A percentile compares a stretch with the other conserved stretches of the same genome.
Evolutionary conservation across 1,284 basidiomycete species (phyloP).

Genomic region (Fomitiporia mediterranea): DNA sequence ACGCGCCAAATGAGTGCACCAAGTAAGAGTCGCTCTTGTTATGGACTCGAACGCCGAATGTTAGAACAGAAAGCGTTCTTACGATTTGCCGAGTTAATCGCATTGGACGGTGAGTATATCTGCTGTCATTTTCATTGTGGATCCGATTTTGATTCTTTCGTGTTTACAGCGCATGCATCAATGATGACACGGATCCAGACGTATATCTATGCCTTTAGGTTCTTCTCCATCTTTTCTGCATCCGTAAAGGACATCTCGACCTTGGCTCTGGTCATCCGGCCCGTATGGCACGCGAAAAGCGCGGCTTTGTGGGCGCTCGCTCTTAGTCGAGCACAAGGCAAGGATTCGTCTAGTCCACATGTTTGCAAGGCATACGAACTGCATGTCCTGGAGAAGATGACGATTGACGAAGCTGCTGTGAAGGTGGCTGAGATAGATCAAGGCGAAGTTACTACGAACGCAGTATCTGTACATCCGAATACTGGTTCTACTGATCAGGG

Average conservation of each 20-base stretch:
- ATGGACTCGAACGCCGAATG: constrained; percentile 37
- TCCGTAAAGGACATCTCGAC: constrained; percentile 50
- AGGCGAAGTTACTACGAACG: constrained; percentile 13
- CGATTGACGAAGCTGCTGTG: constrained; percentile 43
- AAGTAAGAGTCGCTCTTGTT: constrained; percentile 26
- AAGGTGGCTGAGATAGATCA: constrained; percentile 32
- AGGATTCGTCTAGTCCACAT: constrained; percentile 29
- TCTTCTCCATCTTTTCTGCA: constrained; percentile 35
- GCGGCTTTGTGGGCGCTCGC: constrained; percentile 34
- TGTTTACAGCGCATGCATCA: constrained; percentile 31
- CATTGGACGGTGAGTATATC: constrained; percentile 37
- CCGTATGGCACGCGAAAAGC: constrained; percentile 36
- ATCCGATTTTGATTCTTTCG: constrained; percentile 12
- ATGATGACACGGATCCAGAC: constrained; percentile 43
- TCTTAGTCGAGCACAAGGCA: constrained; percentile 22
- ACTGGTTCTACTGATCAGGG: neutral
- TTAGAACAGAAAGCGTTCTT: constrained; percentile 50
- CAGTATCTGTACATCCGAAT: constrained; percentile 14
- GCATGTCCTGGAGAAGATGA: constrained; percentile 49
- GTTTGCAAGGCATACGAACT: constrained; percentile 43
- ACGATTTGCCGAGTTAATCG: constrained; percentile 46
- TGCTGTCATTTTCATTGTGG: neutral
- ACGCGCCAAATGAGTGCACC: constrained; percentile 28
- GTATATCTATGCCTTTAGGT: constrained; percentile 45
- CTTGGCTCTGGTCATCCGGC: constrained; percentile 48